A percentile compares a stretch with the other conserved stretches of the same genome.
These are phyloP conservation scores for Thoreauomyces humboldtii DNA, from an alignment of 192 early-diverging fungal genomes.

Conservation along the genomic window DNA sequence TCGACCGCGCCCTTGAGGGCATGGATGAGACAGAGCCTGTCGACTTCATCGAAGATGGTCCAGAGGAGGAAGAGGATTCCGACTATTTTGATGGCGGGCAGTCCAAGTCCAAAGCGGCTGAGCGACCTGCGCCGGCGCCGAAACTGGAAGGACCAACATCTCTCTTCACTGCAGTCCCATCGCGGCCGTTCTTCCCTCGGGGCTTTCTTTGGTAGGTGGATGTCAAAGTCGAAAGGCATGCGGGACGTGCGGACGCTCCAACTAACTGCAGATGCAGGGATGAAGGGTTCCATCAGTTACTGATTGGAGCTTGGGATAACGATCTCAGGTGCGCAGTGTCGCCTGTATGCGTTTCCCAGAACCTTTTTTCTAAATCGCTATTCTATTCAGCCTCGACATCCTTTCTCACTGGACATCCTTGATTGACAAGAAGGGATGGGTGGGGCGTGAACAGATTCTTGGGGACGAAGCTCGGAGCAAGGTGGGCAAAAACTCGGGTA, in stretches of 20 bases:
- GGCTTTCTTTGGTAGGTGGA: conserved; percentile 93
- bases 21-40: conserved; percentile 59
- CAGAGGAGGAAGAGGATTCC: conserved; percentile 47
- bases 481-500: conserved; percentile 30
- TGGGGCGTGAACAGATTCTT: conserved; percentile 91
- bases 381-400: conserved; percentile 66
- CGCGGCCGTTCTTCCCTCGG: conserved; percentile 90
- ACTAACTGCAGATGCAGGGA: too few species aligned
- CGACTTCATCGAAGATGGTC: conserved; percentile 52
- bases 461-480: conserved; percentile 90
- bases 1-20: conserved; percentile 66
- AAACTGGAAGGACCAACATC: conserved; percentile 61
- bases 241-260: too few species aligned
- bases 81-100: conserved; percentile 9
- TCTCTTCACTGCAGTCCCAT: conserved; percentile 81
- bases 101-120: background rate
- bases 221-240: too few species aligned
- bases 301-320: conserved; percentile 84
- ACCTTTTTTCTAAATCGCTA: background rate
- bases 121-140: conserved; percentile 44
- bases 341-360: background rate
- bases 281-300: conserved; percentile 86
- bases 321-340: conserved; percentile 65
- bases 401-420: conserved; percentile 73
- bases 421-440: conserved; percentile 84